Base-by-base conservation (phyloP, 2,329 filamentous ascomycete genomes). In the Corynespora cassiicola region DNA sequence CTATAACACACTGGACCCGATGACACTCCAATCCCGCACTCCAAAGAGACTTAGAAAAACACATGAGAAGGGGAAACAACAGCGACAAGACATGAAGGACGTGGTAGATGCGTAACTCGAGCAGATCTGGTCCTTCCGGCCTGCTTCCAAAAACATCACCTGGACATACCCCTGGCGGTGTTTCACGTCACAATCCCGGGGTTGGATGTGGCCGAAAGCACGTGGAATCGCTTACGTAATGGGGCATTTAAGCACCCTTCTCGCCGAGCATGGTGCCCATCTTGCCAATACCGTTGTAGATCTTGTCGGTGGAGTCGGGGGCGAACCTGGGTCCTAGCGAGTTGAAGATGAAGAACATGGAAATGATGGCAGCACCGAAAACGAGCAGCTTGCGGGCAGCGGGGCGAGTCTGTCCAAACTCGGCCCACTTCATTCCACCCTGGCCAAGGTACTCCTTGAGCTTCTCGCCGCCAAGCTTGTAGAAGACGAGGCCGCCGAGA, bases 391-490 rank as follows among this genome's bases (percentile, higher is more conserved):
- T 91, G 73, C 90, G 87, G 59, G 88, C 76, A 30, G 84, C 80
- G 9, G 91, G 91, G 64, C 86, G 86, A 51, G 78, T 79, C 57
- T 82, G 82, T 42, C 90, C 90, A 56, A 94, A 90, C 62, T 96
- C 90, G 34, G 87, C 86, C 90, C 90, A 95, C 45, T 85, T 81
- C 65, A 90, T 87, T 63, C 79, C 78, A 37, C 79, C 86, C 56
- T 90, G 85, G 46, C 78, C 77, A 43, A 86, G 72, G 68, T 92
- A 90, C 63, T 86, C 86, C 78, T 87, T 91, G 64, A 96, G 75
- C 69, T 90, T 87, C 44, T 95, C 90, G 42, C 80, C 82, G 40
- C 88, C 88, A 45, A 92, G 84, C 80, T 91, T 91, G 79, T 90
- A 92, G 79, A 89, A 90, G 53, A 90, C 72, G 73, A 94, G 87